Base-by-base conservation (phyloP, 192 early-diverging fungal genomes). In the Entophlyctis luteolus region DNA sequence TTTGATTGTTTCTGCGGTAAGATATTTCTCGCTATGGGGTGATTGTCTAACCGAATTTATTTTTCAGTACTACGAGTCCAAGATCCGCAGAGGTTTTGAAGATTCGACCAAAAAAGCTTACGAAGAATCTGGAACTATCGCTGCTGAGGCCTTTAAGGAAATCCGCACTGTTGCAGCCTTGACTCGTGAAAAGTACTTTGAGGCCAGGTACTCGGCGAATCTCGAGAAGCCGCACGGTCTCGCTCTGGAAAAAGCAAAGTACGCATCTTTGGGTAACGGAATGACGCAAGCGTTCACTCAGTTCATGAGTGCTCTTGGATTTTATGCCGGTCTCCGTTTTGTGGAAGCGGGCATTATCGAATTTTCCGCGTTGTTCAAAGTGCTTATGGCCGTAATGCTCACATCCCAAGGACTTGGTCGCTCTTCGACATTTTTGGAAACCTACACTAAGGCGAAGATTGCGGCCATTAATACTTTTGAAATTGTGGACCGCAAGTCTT, bases 101-200 rank as follows among this genome's bases (percentile, higher is more conserved):
- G 80, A 78, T 48, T 72, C 75, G 50, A 82, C 79, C 65, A 83
- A 84, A 72, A 74, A 76, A 55, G 82, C 84, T 3, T 91, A 90
- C 56, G 89, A 88, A 68, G 55, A 72, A 14, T 77, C 86, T 0
- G 84, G 81, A 25, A 78, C 84, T 67, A 75, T 88, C 1, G 91
- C 91, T 2, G 87, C 88, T 39, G 94, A 97, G 71, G 79, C 88
- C 25, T 88, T 97, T 68, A 73, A 82, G 67, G 88, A 87, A 71
- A 91, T 97, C 74, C 83, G 87, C 48, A 97, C 93, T 0, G 89
- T 94, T 1, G 84, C 85, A 4, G 81, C 87, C 47, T 85, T 91
- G 65, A 88, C 74, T 38, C 65, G 65, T 23, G 84, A 92, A 76
- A 68, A 72, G n/a, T 77, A 78, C 38, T 94, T 96, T 68, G 86